phyloP scores from a whole-genome alignment of 2,329 filamentous ascomycete species.

The Aspergillus sergii region DNA sequence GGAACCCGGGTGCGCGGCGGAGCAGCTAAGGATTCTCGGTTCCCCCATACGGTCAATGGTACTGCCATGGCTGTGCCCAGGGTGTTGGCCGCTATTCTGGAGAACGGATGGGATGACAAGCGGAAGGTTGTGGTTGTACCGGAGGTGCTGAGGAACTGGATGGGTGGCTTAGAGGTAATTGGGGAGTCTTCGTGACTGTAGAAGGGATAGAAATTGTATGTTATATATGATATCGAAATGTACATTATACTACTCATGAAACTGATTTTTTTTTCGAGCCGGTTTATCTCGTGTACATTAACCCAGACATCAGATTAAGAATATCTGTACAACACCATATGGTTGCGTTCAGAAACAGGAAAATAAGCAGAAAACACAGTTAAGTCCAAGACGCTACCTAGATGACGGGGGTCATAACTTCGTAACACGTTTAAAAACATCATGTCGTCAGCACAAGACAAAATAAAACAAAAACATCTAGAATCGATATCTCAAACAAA shows the following conservation, averaged over 20 bases:
- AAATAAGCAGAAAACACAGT: not conserved
- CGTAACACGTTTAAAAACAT: conserved; percentile 11
- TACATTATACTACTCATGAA: conserved; percentile 4
- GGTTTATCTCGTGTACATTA: not conserved
- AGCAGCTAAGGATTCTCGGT: conserved; percentile 57
- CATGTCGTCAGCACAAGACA: conserved; percentile 4
- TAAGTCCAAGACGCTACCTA: not conserved
- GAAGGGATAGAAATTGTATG: not conserved
- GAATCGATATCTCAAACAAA: conserved; percentile 1
- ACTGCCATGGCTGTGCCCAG: conserved; percentile 90
- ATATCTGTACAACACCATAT: conserved; percentile 2
- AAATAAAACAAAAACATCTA: conserved; percentile 6
- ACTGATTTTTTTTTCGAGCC: not conserved
- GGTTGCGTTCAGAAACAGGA: not conserved
- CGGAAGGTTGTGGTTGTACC: conserved; percentile 72
- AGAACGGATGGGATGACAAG: conserved; percentile 83
- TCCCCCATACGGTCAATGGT: conserved; percentile 90
- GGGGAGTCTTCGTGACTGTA: conserved; percentile 30
- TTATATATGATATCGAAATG: not conserved
- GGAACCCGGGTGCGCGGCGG: conserved; percentile 69
- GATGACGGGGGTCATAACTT: conserved; percentile 7
- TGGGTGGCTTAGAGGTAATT: conserved; percentile 75
- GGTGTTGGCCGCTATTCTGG: conserved; percentile 83
- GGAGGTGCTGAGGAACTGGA: conserved; percentile 77
- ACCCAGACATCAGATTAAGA: not conserved